These are phyloP conservation scores for Litchi chinensis DNA, from an alignment of 345 rosid genomes.

Conservation along the genomic window DNA sequence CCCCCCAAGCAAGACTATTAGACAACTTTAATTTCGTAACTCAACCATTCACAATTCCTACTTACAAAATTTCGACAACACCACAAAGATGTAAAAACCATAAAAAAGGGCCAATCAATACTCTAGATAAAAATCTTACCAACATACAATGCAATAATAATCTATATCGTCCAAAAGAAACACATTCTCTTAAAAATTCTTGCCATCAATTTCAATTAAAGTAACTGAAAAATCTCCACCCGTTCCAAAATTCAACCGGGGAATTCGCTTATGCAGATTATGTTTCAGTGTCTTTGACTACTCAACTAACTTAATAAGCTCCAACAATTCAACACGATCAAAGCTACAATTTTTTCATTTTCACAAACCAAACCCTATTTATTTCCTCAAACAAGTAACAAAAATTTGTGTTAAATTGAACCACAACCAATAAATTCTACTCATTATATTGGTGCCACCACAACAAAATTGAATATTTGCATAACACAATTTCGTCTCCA, in stretches of 20 bases:
- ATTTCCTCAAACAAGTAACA: neutral
- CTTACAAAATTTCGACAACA: neutral
- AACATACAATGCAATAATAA: neutral
- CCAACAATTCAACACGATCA: neutral
- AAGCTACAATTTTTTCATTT: neutral
- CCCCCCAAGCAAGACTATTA: neutral
- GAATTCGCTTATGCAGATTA: neutral
- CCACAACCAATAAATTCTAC: neutral
- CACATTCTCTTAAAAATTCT: neutral
- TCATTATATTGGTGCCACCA: neutral
- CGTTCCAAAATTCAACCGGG: neutral
- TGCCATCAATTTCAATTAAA: neutral
- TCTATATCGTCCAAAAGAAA: neutral
- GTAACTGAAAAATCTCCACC: neutral
- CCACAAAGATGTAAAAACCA: neutral
- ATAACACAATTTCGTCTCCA: neutral
- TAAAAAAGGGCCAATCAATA: neutral
- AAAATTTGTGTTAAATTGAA: neutral
- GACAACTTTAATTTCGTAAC: neutral
- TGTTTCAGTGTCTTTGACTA: neutral
- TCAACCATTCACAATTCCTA: neutral
- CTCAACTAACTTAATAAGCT: neutral
- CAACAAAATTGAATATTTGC: neutral
- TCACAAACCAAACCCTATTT: neutral
- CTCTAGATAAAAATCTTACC: neutral